These are phyloP conservation scores for Suaeda aralocaspica DNA, from an alignment of 148 eudicot species.

Conservation along the genomic window DNA sequence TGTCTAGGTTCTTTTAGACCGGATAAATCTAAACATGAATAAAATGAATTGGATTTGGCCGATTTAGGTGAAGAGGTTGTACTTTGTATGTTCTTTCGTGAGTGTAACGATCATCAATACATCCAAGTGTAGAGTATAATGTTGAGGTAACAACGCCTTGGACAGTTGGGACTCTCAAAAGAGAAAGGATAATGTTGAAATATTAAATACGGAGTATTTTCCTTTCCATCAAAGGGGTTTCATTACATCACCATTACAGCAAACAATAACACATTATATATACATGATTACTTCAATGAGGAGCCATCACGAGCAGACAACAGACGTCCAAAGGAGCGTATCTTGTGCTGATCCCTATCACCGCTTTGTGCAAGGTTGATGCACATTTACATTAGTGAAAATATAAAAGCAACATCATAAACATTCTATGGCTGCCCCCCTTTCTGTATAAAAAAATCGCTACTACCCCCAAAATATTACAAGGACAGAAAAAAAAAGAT, in stretches of 20 bases:
- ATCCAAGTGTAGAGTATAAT: too few relatives aligned
- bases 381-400: constrained; percentile 12
- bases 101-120: too few relatives aligned
- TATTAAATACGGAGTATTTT: not conserved
- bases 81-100: too few relatives aligned
- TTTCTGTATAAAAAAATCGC: not conserved
- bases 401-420: constrained; percentile 1
- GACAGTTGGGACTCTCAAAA: not conserved
- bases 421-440: not conserved
- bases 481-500: not conserved
- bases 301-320: constrained; percentile 19
- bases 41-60: too few relatives aligned
- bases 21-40: too few relatives aligned
- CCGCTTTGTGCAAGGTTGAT: constrained; percentile 21
- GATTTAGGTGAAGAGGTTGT: too few relatives aligned
- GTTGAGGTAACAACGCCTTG: too few relatives aligned
- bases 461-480: constrained; percentile 4
- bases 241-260: constrained; percentile 27
- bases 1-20: too few relatives aligned
- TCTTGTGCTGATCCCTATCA: not conserved
- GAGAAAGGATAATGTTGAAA: not conserved
- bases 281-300: constrained; percentile 18
- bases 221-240: constrained; percentile 1
- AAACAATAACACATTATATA: constrained; percentile 23
- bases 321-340: constrained; percentile 12